These are phyloP conservation scores for Thozetella sp. DNA, from an alignment of 495 filamentous ascomycete species.

Conservation along the genomic window DNA sequence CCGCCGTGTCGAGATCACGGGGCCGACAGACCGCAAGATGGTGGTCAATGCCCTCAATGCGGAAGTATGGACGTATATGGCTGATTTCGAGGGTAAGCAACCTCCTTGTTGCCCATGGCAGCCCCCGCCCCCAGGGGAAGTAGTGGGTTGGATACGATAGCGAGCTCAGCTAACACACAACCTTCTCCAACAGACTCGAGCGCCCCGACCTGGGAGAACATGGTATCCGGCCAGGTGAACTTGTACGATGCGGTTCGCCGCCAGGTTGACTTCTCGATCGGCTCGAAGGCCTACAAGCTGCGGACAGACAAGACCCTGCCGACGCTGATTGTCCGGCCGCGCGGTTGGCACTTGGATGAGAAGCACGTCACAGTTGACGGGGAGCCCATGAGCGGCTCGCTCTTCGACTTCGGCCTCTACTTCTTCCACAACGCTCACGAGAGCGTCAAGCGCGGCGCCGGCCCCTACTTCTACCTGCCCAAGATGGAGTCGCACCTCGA, in stretches of 20 bases:
- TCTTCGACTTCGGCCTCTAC: constrained; percentile 99
- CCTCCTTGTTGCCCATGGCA: too few species aligned
- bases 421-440: constrained; percentile 99
- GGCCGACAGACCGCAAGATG: constrained; percentile 98
- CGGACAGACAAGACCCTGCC: constrained; percentile 81
- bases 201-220: constrained; percentile 98
- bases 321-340: constrained; percentile 83
- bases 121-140: not conserved
- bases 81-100: constrained; percentile 94
- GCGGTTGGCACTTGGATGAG: constrained; percentile 96
- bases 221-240: constrained; percentile 98
- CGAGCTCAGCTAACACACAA: not conserved
- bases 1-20: constrained; percentile 97
- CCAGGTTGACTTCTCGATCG: constrained; percentile 96
- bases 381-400: constrained; percentile 86
- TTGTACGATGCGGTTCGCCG: constrained; percentile 95
- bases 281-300: constrained; percentile 95
- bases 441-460: constrained; percentile 78
- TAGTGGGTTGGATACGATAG: not conserved
- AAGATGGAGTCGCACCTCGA: constrained; percentile 99
- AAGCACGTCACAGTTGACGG: constrained; percentile 97
- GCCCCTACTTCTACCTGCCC: constrained; percentile 98
- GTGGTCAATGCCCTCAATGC: constrained; percentile 98
- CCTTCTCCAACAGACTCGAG: constrained; percentile 70
- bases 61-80: constrained; percentile 99